These are phyloP conservation scores for Aspergillus kassunensis DNA, from an alignment of 495 filamentous ascomycete species.

Conservation along the genomic window DNA sequence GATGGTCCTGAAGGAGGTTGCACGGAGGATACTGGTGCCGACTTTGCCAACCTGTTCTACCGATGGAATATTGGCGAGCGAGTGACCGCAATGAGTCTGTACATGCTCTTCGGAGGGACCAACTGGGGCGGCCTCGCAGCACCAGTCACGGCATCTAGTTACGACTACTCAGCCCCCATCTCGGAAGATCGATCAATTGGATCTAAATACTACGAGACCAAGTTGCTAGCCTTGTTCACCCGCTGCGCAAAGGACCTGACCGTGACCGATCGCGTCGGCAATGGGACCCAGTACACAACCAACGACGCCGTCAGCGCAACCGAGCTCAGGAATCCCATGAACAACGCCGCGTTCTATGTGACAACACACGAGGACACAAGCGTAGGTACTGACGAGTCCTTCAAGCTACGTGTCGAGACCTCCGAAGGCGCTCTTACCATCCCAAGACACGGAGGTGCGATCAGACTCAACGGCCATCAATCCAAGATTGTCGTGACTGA, in stretches of 20 bases:
- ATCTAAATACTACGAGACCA: conserved; percentile 58
- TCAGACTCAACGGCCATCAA: conserved; percentile 54
- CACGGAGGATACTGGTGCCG: conserved; percentile 40
- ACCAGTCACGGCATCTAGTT: conserved; percentile 46
- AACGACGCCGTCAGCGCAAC: conserved; percentile 43
- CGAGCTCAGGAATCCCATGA: conserved; percentile 54
- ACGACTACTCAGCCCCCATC: conserved; percentile 59
- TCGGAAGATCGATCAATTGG: conserved; percentile 54
- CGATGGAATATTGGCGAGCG: conserved; percentile 53
- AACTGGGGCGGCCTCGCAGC: conserved; percentile 53
- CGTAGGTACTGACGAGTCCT: conserved; percentile 40
- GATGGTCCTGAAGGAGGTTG: conserved; percentile 52
- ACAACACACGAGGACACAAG: conserved; percentile 48
- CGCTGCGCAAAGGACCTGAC: conserved; percentile 51
- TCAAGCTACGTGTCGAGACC: conserved; percentile 51
- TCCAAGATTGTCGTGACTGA: conserved; percentile 60
- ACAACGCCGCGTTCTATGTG: conserved; percentile 54
- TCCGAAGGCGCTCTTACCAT: conserved; percentile 49
- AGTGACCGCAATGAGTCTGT: conserved; percentile 50
- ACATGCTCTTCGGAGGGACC: conserved; percentile 61
- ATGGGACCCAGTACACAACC: conserved; percentile 54
- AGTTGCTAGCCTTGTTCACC: conserved; percentile 53
- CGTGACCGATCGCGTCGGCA: conserved; percentile 49
- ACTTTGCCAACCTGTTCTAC: conserved; percentile 60
- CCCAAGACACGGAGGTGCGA: conserved; percentile 31